Base-by-base conservation (phyloP, 2,329 filamentous ascomycete genomes). In the Arthrobotrys sinensis region DNA sequence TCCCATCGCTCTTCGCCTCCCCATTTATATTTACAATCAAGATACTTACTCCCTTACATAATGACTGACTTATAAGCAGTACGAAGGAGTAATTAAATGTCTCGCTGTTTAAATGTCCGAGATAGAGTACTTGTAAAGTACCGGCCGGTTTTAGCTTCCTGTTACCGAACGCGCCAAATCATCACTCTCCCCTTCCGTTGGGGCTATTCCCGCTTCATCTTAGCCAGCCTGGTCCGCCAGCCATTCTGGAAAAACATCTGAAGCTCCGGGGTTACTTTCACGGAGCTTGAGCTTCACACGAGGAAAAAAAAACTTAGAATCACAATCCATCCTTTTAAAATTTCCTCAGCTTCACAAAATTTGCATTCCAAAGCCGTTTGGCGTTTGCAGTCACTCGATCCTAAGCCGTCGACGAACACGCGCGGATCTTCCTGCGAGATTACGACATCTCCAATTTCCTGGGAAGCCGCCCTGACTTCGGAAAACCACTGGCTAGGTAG, bases 171-270 rank as follows among this genome's bases (percentile, higher is more conserved):
- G 68, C 68, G 62, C 62, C 69, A 66, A 66, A 73, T 57, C 68
- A 72, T 48, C 60, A 28, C 19, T 38, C 32, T 16, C 38, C 21
- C 45, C 50, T 32, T 40, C 64, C 64, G 46, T 19, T 60, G 36
- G 28, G 46, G 72, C 72, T 70, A 76, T 64, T 76, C 72, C 72
- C 40, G 40, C 72, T 70, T 70, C 24, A 71, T 70, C 48, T 50
- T 77, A 77, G 73, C 57, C 48, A 43, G 45, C 53, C 57, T 28
- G 38, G 11, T 21, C 38, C 19, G 40, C 43, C 32, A 45, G 53
- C 55, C 55, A 63, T 53, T 55, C 60, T 43, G 43, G 43, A 67
- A 69, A 40, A 57, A 46, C 60, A 19, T 34, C 43, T 48, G 65
- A 52, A 70, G 53, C 53, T 64, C 55, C 45, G 46, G 67, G 67